These are phyloP conservation scores for Colletotrichum destructivum DNA, from an alignment of 2,329 filamentous ascomycete species.

Conservation along the genomic window DNA sequence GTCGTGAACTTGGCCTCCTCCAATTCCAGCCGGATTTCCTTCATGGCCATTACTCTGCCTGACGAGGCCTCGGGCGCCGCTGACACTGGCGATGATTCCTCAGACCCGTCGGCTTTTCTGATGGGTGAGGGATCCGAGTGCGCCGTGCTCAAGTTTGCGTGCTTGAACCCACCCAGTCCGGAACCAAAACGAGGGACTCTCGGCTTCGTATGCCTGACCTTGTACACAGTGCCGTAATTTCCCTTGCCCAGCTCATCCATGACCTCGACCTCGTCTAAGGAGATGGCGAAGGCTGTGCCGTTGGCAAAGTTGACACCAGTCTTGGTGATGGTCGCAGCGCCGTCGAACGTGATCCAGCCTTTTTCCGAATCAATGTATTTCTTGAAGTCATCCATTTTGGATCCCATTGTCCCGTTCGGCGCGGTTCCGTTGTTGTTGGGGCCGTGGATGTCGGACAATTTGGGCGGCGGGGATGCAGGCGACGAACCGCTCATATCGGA, in stretches of 20 bases:
- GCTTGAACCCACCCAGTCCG: constrained; percentile 67
- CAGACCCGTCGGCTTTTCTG: constrained; percentile 48
- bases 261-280: constrained; percentile 94
- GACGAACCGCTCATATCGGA: constrained; percentile 63
- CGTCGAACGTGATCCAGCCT: constrained; percentile 92
- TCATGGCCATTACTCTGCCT: constrained; percentile 97
- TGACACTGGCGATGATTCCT: constrained; percentile 47
- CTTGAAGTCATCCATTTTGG: constrained; percentile 72
- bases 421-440: constrained; percentile 36
- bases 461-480: constrained; percentile 56
- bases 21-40: constrained; percentile 94
- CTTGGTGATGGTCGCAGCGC: constrained; percentile 90
- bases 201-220: constrained; percentile 87
- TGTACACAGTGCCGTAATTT: constrained; percentile 98
- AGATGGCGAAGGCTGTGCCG: constrained; percentile 92
- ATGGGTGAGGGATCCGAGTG: constrained; percentile 54
- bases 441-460: constrained; percentile 34
- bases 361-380: constrained; percentile 94
- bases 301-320: constrained; percentile 93
- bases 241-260: constrained; percentile 95
- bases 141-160: constrained; percentile 54
- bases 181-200: constrained; percentile 71
- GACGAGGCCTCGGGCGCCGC: constrained; percentile 63
- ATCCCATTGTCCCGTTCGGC: constrained; percentile 58
- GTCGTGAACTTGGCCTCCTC: constrained; percentile 97